Evolutionary conservation across 2,329 filamentous ascomycete species (phyloP), one percentile per base, ranked within the genome.

Genomic region (Talaromyces sp.): DNA sequence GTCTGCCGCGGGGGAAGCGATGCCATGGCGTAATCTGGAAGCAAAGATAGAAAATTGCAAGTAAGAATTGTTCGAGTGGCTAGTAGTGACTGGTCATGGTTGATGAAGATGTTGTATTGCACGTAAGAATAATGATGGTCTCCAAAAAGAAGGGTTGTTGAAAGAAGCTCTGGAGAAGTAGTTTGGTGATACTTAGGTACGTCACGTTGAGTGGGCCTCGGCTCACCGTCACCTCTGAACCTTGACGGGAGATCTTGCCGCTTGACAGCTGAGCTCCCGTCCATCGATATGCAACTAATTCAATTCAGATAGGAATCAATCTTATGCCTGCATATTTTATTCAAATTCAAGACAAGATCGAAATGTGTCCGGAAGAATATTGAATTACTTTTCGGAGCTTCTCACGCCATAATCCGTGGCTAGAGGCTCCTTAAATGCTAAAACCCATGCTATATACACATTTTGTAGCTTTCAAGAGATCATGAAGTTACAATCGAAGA

Each of bases 1-100:
- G 39, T 35, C 40, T 55, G 59, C 19, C 51, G 46, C 37, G 59
- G 55, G 22, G 59, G 59, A 31, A 60, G 51, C 50, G 59, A 60
- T 48, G 59, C 59, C 59, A 60, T 60, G 43, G 33, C 21, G 19
- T 43, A 28, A 25, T 15, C 28, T 15, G n/a, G 31, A 40, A 11
- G 41, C 10, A 31, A 15, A 6, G 11, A 43, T 25, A 48, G n/a
- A 7, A 33, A 8, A 10, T 13, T 33, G 15, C 31, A 15, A 11
- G 2, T 31, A 17, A 48, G 19, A 25, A 19, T 28, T 19, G 19
- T 28, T 13, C 31, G 41, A 1, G 53, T 8, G 21, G 40, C 15
- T 15, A 17, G 11, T 48, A 36, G 39, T 22, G 22, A 17, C 3
- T 9, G n/a, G 11, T 40, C 54, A 56, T 55, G 10, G 15, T 55